These are phyloP conservation scores for Yamadazyma taylorii DNA, from an alignment of 1,139 yeast genomes.

Conservation along the genomic window DNA sequence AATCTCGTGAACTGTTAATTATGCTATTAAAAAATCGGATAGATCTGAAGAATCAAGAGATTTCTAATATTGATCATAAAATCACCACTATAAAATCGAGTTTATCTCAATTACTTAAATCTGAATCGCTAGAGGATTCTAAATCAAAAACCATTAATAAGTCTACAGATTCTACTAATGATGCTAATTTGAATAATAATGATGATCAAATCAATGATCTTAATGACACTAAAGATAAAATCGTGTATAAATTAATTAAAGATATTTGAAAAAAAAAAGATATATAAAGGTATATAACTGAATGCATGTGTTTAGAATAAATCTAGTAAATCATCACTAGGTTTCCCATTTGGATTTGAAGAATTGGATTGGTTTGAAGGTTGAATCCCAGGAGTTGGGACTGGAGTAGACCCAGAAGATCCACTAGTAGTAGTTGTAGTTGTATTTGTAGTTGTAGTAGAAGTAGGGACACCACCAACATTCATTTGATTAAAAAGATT, in stretches of 20 bases:
- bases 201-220: slow-evolving; percentile 12
- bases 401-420: background rate
- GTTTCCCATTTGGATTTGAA: slow-evolving; percentile 12
- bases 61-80: slow-evolving; percentile 48
- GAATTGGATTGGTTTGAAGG: background rate
- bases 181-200: slow-evolving; percentile 5
- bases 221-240: slow-evolving; percentile 15
- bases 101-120: slow-evolving; percentile 30
- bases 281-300: too few relatives aligned
- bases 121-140: slow-evolving; percentile 5
- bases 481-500: slow-evolving; percentile 36
- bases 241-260: slow-evolving; percentile 15
- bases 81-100: slow-evolving; percentile 45
- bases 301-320: slow-evolving; percentile 37
- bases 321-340: slow-evolving; percentile 54
- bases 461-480: slow-evolving; percentile 7
- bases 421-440: slow-evolving; percentile 1
- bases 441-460: background rate
- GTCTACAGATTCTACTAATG: background rate
- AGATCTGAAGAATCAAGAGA: slow-evolving; percentile 52
- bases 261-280: slow-evolving; percentile 5
- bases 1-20: slow-evolving; percentile 77
- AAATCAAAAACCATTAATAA: slow-evolving; percentile 2
- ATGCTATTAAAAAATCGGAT: slow-evolving; percentile 67
- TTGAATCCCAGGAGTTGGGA: too few relatives aligned